Conservation (phyloP, 2,329 filamentous ascomycete species). For the Ophiostoma sp. region DNA sequence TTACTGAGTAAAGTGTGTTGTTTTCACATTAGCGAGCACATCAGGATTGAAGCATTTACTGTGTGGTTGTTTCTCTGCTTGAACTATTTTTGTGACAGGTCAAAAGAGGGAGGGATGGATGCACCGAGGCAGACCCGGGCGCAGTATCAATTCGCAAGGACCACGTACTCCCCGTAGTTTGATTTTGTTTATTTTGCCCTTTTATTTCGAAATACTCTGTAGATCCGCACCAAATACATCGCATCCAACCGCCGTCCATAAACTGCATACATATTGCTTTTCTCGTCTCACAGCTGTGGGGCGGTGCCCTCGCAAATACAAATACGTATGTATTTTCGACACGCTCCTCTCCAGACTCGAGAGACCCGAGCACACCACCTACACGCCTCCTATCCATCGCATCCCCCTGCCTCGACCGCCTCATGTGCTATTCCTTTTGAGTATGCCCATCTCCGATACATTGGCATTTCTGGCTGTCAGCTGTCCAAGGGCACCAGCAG, state of each 20-base stretch:
- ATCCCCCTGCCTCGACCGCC: neutral
- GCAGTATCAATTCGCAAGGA: neutral
- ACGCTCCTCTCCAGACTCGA: neutral
- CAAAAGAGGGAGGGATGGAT: neutral
- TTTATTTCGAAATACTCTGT: too few relatives aligned
- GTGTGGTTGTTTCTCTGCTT: neutral
- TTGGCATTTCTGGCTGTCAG: too few relatives aligned
- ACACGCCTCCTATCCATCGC: constrained; percentile 5
- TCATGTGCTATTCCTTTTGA: too few relatives aligned
- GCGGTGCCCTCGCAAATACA: neutral
- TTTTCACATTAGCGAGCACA: neutral
- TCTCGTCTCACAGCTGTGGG: neutral
- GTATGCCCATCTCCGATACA: too few relatives aligned
- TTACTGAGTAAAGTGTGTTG: neutral
- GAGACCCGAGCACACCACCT: neutral
- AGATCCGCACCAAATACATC: too few relatives aligned
- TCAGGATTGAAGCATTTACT: neutral
- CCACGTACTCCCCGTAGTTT: too few relatives aligned
- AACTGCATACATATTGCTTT: neutral
- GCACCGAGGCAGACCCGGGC: constrained; percentile 4
- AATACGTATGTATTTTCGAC: neutral
- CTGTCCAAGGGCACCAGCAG: neutral
- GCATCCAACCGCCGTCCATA: neutral
- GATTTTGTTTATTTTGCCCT: too few relatives aligned
- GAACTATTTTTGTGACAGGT: neutral